Base-by-base conservation (phyloP, 805 yeast species). In the Candida khao-thaluensis region DNA sequence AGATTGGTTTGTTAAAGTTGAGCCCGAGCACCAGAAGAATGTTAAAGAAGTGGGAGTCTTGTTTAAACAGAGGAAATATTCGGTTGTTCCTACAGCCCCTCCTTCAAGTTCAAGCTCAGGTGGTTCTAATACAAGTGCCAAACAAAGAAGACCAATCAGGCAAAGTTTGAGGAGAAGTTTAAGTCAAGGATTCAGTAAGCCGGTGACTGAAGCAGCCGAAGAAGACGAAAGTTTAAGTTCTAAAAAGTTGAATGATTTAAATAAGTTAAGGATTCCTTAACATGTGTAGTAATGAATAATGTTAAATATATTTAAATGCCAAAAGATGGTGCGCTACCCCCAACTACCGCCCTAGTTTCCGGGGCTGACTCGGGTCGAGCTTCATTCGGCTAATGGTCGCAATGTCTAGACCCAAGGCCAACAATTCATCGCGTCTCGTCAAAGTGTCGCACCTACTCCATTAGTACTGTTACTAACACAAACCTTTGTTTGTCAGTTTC, bases 81-180 rank as follows among this genome's bases (percentile, higher is more conserved):
- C 85, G 2, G 85, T 84, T 15, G 80, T 84, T 9, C 91, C 91
- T 16, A 84, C 89, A 0, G 87, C 87, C 0, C 89, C 89, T 1
- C 74, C 89, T 1, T 73, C 74, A 1, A 35, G 25, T 18, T 22
- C 36, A 7, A 23, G 26, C 11, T 23, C 26, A 23, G 3, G 22
- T 32, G 16, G 23, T 24, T 17, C 30, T 3, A 26, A 30, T 11
- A n/a, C 20, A 10, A 9, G 6, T 4, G 15, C 15, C 15, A 15
- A 11, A n/a, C 6, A 18, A 27, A 27, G 27, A 9, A n/a, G 16
- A 21, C 30, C 38, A 3, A 16, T 18, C 4, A 21, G 36, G 17
- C 41, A 32, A 14, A 21, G 33, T 8, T 32, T 45, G n/a, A 23
- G 49, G 21, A 36, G 49, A 26, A 45, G 47, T 30, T 26, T 45